Evolutionary conservation across 164 flowering plant genomes (phyloP), one percentile per base, ranked within the genome.

Genomic region (Annona cherimola): DNA sequence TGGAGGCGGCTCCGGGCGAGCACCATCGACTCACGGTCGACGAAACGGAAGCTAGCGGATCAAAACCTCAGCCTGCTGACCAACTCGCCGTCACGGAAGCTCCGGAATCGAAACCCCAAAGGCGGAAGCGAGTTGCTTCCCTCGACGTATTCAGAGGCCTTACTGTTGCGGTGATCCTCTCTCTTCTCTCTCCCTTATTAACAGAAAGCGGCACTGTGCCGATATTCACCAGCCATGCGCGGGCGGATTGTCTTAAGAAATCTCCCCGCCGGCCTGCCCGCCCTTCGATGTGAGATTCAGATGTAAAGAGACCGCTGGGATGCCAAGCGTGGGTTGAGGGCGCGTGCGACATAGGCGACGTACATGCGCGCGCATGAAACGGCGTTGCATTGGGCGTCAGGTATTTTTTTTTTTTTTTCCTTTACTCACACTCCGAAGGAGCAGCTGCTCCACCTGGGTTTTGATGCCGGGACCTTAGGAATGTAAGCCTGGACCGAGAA

Each of bases 101-200:
- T 41, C 60, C 71, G 3, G 71, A 64, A 39, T 76, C 70, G 20
- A 77, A 75, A 68, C 77, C 73, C 19, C 69, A 57, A 66, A 79
- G 54, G 71, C n/a, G 72, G 14, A 80, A 80, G 75, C 88, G 94
- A 6, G 75, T 92, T 1, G 90, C 87, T 12, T 90, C 97, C 0
- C 85, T 92, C 6, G 97, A 90, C 79, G 80, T 90, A 73, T 92
- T 92, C 81, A 84, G 95, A 81, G 97, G 97, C 75, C 87, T 92
- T 76, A 87, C 97, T 9, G 97, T 92, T 0, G 93, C 89, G 67
- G 93, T 90, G 81, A 9, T 74, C 63, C 65, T 39, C 40, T 59
- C 42, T 59, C 69, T 67, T 72, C 0, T 69, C 55, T 69, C 43
- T 62, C 26, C 3, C 2, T 62, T 20, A 14, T 4, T 26, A 26